Conservation (phyloP, 2,329 filamentous ascomycete species). For the Stachybotrys chartarum region DNA sequence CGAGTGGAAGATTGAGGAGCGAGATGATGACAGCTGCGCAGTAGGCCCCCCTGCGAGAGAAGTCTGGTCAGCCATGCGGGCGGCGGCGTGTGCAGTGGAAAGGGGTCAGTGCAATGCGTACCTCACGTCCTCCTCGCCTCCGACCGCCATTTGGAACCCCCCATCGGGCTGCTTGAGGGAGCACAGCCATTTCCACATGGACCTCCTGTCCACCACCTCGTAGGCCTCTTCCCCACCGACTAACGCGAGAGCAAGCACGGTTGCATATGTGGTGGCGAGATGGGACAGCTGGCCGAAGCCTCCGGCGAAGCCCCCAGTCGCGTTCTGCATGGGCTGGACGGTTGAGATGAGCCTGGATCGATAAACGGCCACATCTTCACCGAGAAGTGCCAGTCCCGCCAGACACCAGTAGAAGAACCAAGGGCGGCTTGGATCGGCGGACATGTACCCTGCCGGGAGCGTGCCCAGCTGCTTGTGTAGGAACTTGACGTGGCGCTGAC, state of each 20-base stretch:
- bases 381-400: slow-evolving; percentile 66
- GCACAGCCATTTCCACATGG: slow-evolving; percentile 89
- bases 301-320: slow-evolving; percentile 79
- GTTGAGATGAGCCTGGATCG: slow-evolving; percentile 66
- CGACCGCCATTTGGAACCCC: slow-evolving; percentile 80
- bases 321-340: slow-evolving; percentile 74
- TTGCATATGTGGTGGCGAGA: slow-evolving; percentile 82
- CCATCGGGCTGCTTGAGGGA: slow-evolving; percentile 79
- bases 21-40: slow-evolving; percentile 82
- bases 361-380: slow-evolving; percentile 64
- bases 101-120: slow-evolving; percentile 29
- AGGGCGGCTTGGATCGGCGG: slow-evolving; percentile 78
- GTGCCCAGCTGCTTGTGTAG: slow-evolving; percentile 49
- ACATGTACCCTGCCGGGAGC: slow-evolving; percentile 64
- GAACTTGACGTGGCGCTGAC: slow-evolving; percentile 54
- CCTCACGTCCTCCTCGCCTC: slow-evolving; percentile 90
- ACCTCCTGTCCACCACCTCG: slow-evolving; percentile 68
- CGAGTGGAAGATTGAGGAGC: slow-evolving; percentile 73
- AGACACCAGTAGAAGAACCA: slow-evolving; percentile 96
- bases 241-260: slow-evolving; percentile 68
- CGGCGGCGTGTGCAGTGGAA: slow-evolving; percentile 3
- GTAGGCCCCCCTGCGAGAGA: slow-evolving; percentile 66
- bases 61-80: not conserved
- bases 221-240: slow-evolving; percentile 71
- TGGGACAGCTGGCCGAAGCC: slow-evolving; percentile 89